phyloP scores from a whole-genome alignment of 2,329 filamentous ascomycete genomes.

The Neonectria coccinea region DNA sequence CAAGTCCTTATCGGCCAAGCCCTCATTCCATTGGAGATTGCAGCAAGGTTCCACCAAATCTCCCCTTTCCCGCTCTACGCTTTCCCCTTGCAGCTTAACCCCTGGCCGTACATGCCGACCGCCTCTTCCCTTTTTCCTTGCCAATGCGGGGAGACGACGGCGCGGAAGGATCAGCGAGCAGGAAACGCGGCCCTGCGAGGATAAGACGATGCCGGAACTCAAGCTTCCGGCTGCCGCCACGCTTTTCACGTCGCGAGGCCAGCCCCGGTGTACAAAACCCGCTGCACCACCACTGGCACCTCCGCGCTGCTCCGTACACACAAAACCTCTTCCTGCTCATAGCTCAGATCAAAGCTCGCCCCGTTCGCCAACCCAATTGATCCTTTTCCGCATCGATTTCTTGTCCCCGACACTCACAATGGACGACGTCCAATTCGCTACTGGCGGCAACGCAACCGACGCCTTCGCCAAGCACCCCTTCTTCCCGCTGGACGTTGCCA shows the following conservation, averaged over 20 bases:
- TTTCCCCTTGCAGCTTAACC: background rate
- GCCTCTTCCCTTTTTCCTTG: conserved; percentile 2
- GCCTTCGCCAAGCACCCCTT: conserved; percentile 69
- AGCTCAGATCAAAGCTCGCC: background rate
- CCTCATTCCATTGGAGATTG: conserved; percentile 1
- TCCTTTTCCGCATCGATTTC: background rate
- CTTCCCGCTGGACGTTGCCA: conserved; percentile 73
- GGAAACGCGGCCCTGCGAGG: background rate
- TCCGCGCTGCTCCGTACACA: background rate
- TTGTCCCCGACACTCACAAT: conserved; percentile 20
- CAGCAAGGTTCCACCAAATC: conserved; percentile 2
- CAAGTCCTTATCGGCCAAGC: background rate
- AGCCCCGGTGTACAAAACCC: background rate
- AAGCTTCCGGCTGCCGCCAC: conserved; percentile 28
- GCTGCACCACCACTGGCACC: background rate
- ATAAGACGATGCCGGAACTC: conserved; percentile 40
- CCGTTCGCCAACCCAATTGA: background rate
- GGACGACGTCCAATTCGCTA: conserved; percentile 25
- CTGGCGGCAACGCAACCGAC: conserved; percentile 27
- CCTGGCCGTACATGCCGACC: conserved; percentile 4
- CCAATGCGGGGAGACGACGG: conserved; percentile 1
- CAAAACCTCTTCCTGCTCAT: background rate
- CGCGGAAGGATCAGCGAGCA: background rate
- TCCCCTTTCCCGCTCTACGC: background rate
- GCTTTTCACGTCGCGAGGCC: background rate